Conservation (phyloP, 441 rosid species). For the Raphanus hybrid region DNA sequence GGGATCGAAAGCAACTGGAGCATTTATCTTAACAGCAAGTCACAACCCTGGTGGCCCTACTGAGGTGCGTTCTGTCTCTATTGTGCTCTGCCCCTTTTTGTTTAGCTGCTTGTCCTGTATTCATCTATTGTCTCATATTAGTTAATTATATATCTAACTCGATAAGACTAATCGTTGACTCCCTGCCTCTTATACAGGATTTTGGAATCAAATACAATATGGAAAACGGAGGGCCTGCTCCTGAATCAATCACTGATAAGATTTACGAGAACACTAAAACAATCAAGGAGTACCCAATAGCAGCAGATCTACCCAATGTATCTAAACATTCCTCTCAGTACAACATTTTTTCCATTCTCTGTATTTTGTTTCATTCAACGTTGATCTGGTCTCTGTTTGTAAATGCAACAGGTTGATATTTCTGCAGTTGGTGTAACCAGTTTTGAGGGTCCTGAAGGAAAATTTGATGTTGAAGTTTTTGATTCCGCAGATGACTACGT, state of each 20-base stretch:
- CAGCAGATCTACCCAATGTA: conserved; percentile 34
- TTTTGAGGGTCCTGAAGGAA: conserved; percentile 84
- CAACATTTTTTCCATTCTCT: background rate
- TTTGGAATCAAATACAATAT: conserved; percentile 99
- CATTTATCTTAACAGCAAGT: conserved; percentile 97
- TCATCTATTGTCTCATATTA: conserved; percentile 3
- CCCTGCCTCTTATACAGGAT: conserved; percentile 60
- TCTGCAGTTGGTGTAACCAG: conserved; percentile 64
- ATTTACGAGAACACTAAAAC: conserved; percentile 93
- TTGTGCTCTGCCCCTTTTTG: background rate
- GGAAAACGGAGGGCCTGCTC: conserved; percentile 99
- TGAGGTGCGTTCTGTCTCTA: conserved; percentile 59
- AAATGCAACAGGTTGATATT: conserved; percentile 74
- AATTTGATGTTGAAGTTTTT: conserved; percentile 91
- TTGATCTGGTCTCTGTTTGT: conserved; percentile 21
- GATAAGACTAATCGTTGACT: conserved; percentile 21
- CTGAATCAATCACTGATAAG: conserved; percentile 92
- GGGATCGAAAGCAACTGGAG: conserved; percentile 96
- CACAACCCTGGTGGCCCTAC: conserved; percentile 99
- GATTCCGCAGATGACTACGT: conserved; percentile 93
- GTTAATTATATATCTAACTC: background rate
- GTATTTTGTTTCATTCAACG: conserved; percentile 9
- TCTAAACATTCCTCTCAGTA: background rate
- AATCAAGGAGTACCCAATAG: conserved; percentile 81
- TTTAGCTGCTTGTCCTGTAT: conserved; percentile 7